phyloP scores from a whole-genome alignment of 257 asterid genomes.

The Linderniella brevidens region DNA sequence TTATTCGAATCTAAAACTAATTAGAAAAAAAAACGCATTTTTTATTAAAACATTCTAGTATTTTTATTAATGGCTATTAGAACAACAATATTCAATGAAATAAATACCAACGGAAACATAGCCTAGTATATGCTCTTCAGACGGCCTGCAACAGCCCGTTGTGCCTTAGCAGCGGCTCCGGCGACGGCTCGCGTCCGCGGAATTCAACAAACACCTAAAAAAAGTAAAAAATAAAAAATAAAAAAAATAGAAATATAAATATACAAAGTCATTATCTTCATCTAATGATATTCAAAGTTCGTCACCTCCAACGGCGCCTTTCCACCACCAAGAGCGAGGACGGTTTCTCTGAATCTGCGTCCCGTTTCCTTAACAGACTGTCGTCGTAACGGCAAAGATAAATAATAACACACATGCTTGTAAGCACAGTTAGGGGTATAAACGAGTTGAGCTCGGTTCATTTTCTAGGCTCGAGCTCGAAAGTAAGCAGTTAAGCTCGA shows the following conservation, averaged over 20 bases:
- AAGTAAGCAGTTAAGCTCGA: neutral
- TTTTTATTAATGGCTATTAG: too few relatives aligned
- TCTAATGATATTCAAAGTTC: constrained; percentile 3
- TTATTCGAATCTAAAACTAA: too few relatives aligned
- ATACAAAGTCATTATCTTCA: neutral
- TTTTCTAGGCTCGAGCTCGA: too few relatives aligned
- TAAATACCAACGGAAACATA: too few relatives aligned
- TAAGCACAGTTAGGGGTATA: too few relatives aligned
- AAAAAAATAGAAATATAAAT: constrained; percentile 1
- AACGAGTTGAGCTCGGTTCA: too few relatives aligned
- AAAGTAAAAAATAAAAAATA: constrained; percentile 7
- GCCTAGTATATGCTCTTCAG: constrained; percentile 10
- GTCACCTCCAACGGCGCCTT: constrained; percentile 84
- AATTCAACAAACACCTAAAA: constrained; percentile 87
- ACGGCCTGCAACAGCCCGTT: constrained; percentile 63
- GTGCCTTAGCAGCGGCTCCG: constrained; percentile 89
- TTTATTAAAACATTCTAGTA: too few relatives aligned
- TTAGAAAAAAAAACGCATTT: too few relatives aligned
- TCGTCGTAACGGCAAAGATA: neutral
- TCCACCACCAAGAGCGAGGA: constrained; percentile 98
- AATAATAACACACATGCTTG: too few relatives aligned
- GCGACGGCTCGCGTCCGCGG: constrained; percentile 97
- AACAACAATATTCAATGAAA: too few relatives aligned
- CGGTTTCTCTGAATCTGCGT: constrained; percentile 75
- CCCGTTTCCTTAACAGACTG: constrained; percentile 96